Percentiles rank a stretch among this genome's conserved stretches.
phyloP scores from a whole-genome alignment of 2,329 filamentous ascomycete species.

The Sphaerostilbella broomeana region DNA sequence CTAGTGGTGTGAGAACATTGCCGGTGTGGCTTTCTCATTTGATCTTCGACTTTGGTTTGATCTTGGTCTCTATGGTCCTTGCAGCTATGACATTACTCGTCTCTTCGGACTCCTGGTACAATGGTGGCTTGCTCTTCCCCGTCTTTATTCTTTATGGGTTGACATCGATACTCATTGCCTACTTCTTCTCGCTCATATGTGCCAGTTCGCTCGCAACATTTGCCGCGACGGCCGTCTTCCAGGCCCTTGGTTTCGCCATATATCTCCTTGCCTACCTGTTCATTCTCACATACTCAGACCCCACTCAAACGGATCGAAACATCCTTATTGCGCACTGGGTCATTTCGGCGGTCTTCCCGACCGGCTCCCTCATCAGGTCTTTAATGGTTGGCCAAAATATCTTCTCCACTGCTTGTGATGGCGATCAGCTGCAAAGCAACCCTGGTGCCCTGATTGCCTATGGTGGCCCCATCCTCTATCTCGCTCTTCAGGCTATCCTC shows the following conservation, averaged over 20 bases:
- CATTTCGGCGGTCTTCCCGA: slow-evolving; percentile 50
- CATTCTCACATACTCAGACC: slow-evolving; percentile 65
- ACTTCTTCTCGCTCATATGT: slow-evolving; percentile 60
- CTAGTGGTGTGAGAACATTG: slow-evolving; percentile 71
- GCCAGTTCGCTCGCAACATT: slow-evolving; percentile 42
- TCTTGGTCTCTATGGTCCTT: slow-evolving; percentile 60
- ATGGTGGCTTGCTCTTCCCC: slow-evolving; percentile 52
- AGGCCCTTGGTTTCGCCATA: slow-evolving; percentile 18
- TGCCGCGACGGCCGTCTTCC: slow-evolving; percentile 12
- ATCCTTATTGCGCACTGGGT: slow-evolving; percentile 67
- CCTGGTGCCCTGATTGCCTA: slow-evolving; percentile 61
- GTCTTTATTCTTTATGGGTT: slow-evolving; percentile 72
- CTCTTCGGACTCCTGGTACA: slow-evolving; percentile 60
- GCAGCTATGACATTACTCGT: slow-evolving; percentile 59
- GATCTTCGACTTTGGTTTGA: slow-evolving; percentile 62
- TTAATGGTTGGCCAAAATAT: slow-evolving; percentile 70
- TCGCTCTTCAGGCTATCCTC: slow-evolving; percentile 61
- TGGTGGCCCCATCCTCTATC: slow-evolving; percentile 74
- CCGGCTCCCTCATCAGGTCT: slow-evolving; percentile 53
- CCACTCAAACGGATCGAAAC: slow-evolving; percentile 57
- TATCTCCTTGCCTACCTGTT: slow-evolving; percentile 48
- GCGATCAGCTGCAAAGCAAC: slow-evolving; percentile 45
- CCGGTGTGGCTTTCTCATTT: slow-evolving; percentile 77
- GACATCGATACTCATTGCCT: slow-evolving; percentile 61
- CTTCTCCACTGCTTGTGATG: slow-evolving; percentile 67